Conservation (phyloP, 257 asterid species). For the Petunia secreta region DNA sequence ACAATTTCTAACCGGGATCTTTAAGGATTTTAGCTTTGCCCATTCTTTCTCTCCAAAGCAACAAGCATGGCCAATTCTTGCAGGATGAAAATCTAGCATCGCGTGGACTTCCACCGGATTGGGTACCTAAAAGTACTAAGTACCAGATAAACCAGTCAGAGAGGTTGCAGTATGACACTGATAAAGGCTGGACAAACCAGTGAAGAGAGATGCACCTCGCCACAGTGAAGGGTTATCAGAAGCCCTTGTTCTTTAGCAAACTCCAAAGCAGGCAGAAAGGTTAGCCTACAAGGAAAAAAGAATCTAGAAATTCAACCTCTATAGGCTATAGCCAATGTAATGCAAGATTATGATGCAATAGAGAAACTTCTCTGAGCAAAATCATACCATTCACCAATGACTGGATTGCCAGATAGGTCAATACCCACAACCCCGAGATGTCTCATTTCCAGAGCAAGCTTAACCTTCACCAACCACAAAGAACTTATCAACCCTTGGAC, state of each 20-base stretch:
- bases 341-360: not conserved
- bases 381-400: constrained; percentile 81
- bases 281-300: constrained; percentile 52
- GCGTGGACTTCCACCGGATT: constrained; percentile 73
- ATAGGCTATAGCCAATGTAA: constrained; percentile 1
- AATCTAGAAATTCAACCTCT: constrained; percentile 26
- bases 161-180: constrained; percentile 18
- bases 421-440: constrained; percentile 82
- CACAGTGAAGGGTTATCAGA: constrained; percentile 82
- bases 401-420: constrained; percentile 94
- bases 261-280: constrained; percentile 81
- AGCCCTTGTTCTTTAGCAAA: constrained; percentile 85
- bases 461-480: constrained; percentile 53
- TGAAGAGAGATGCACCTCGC: constrained; percentile 76
- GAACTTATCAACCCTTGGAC: constrained; percentile 26
- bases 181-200: constrained; percentile 26
- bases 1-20: constrained; percentile 65
- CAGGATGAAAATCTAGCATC: constrained; percentile 82
- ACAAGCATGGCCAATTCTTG: constrained; percentile 97
- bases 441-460: constrained; percentile 78
- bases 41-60: constrained; percentile 74
- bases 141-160: constrained; percentile 45
- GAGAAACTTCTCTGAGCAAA: not conserved
- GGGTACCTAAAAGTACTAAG: constrained; percentile 86
- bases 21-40: constrained; percentile 55